Conservation (phyloP, 371 early-diverging fungal species). For the Mucor sp. region DNA sequence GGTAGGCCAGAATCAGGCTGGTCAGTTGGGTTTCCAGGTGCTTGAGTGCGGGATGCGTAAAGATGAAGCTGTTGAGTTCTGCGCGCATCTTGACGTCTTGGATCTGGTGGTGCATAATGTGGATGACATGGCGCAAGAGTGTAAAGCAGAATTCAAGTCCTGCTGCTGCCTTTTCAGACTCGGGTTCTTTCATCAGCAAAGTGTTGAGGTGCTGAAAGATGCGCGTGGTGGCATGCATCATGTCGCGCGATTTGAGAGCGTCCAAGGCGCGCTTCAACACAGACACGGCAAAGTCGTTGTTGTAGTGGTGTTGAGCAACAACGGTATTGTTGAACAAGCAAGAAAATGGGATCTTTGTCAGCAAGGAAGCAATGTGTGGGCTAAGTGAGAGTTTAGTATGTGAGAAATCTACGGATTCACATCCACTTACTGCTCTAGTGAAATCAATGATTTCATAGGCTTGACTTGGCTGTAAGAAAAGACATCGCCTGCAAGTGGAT, state of each 20-base stretch:
- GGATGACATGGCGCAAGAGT: slow-evolving; percentile 32
- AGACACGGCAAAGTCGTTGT: slow-evolving; percentile 16
- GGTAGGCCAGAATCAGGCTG: background rate
- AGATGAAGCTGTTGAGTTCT: slow-evolving; percentile 12
- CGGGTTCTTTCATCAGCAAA: slow-evolving; percentile 13
- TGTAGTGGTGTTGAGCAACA: slow-evolving; percentile 9
- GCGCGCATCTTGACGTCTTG: slow-evolving; percentile 23
- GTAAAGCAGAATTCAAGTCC: slow-evolving; percentile 22
- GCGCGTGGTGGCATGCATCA: slow-evolving; percentile 24
- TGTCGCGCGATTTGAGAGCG: slow-evolving; percentile 24
- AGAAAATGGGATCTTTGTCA: slow-evolving; percentile 41
- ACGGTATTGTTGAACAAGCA: slow-evolving; percentile 35
- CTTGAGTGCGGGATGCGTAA: slow-evolving; percentile 28
- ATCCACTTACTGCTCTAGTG: slow-evolving; percentile 24
- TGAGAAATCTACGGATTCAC: no score
- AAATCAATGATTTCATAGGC: slow-evolving; percentile 11
- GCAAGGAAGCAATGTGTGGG: slow-evolving; percentile 19
- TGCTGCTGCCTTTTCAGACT: slow-evolving; percentile 2
- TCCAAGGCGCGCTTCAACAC: slow-evolving; percentile 29
- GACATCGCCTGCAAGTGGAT: slow-evolving; percentile 50
- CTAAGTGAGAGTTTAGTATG: background rate
- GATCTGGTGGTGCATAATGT: background rate
- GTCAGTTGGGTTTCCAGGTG: slow-evolving; percentile 20
- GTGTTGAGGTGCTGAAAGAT: slow-evolving; percentile 37
- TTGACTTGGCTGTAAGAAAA: slow-evolving; percentile 34